Evolutionary conservation across 2,329 filamentous ascomycete genomes (phyloP).

Genomic region (Sporothrix sp.): DNA sequence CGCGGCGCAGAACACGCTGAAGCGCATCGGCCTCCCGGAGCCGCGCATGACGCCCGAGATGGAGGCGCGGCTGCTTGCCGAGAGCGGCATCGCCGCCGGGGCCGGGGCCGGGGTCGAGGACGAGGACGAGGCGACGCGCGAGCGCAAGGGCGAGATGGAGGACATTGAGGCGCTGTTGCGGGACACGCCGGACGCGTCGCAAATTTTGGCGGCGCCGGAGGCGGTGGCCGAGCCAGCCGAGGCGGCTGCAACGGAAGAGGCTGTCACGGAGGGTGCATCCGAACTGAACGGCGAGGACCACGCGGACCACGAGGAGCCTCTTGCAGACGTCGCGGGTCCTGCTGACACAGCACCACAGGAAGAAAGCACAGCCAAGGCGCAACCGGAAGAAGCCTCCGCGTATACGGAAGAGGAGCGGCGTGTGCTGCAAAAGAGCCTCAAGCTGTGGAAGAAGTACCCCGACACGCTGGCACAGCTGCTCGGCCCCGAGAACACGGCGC

Average conservation of each 20-base stretch:
- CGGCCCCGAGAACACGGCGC: constrained; percentile 53
- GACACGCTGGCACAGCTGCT: constrained; percentile 48
- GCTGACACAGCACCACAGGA: too few relatives aligned
- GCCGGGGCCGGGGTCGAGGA: constrained; percentile 25
- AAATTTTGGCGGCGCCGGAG: constrained; percentile 21
- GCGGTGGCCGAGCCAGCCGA: background rate
- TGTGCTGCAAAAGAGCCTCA: constrained; percentile 47
- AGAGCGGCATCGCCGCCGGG: constrained; percentile 24
- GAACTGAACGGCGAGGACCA: too few relatives aligned
- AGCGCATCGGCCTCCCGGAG: constrained; percentile 43
- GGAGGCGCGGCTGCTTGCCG: constrained; percentile 14
- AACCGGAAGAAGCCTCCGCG: constrained; percentile 25
- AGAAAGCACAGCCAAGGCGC: too few relatives aligned
- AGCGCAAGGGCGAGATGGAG: constrained; percentile 29
- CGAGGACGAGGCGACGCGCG: constrained; percentile 21
- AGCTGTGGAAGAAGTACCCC: constrained; percentile 54
- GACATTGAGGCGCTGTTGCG: constrained; percentile 50
- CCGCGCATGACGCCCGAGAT: constrained; percentile 19
- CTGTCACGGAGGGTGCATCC: background rate
- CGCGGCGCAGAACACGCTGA: constrained; percentile 57
- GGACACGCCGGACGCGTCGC: constrained; percentile 46
- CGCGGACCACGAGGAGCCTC: too few relatives aligned
- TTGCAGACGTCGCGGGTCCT: too few relatives aligned
- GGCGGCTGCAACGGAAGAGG: background rate
- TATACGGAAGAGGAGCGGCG: constrained; percentile 37